Evolutionary conservation across 805 yeast genomes (phyloP), one percentile per base, ranked within the genome.

Genomic region (Lachancea waltii): DNA sequence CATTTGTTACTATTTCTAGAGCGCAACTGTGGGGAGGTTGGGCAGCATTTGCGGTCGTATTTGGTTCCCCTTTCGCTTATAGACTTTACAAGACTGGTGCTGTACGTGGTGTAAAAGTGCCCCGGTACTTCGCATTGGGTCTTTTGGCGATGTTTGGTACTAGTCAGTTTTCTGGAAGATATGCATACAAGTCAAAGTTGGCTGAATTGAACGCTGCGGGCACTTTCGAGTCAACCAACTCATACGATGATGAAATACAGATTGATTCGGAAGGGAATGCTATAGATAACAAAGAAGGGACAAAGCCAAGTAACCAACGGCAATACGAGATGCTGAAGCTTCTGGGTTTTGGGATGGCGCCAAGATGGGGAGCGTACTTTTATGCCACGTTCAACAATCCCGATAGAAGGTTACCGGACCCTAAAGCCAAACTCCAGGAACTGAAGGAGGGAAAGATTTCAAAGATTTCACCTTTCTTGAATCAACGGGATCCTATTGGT

Each of bases 281-380:
- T n/a, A n/a, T n/a, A n/a, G 32, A 18, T 20, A 27, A 30, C 22
- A 34, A 38, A 9, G 35, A 34, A 4, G n/a, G 30, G 18, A 31
- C 40, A 19, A 28, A 32, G 18, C 37, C 49, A 4, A 43, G 46
- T n/a, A 36, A 42, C 7, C 52, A 54, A 25, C 46, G 55, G 35
- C 56, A 65, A 41, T 50, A 49, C 35, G 54, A 60, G 33, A 51
- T 68, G 62, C 30, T 64, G 48, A 41, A 50, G 10, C 39, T 64
- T 16, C 41, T 67, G 14, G 51, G 54, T 20, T 56, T 58, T 8
- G 60, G 57, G 0, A 57, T 61, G 30, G 53, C 69, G 4, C 49
- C 65, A 1, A 60, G 53, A 50, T 74, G 78, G 77, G 62, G 71
- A 28, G 49, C 67, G 17, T 81, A 81, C 54, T 80, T 72, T 53